phyloP scores from a whole-genome alignment of 305 asterid genomes.

The Rubia tinctorum region DNA sequence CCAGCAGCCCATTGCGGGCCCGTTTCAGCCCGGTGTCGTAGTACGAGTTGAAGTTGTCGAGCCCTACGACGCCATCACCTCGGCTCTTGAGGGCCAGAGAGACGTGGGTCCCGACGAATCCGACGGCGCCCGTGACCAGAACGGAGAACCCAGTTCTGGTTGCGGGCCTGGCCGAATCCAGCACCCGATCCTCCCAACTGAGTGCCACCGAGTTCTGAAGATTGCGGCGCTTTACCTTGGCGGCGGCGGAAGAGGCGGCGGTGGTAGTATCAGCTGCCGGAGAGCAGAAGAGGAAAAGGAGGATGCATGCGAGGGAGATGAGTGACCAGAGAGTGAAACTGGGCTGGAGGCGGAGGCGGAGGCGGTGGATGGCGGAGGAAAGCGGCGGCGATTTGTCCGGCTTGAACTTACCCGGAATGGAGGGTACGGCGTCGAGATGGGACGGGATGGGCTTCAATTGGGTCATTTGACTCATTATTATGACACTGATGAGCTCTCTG shows the following conservation, averaged over 20 bases:
- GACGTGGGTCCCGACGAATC: constrained; percentile 74
- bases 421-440: constrained; percentile 25
- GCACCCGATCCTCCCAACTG: constrained; percentile 61
- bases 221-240: constrained; percentile 17
- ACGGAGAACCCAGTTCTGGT: constrained; percentile 51
- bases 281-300: constrained; percentile 21
- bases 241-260: constrained; percentile 8
- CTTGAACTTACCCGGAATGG: constrained; percentile 27
- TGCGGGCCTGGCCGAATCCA: constrained; percentile 54
- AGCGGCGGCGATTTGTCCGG: constrained; percentile 17
- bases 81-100: constrained; percentile 53
- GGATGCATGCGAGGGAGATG: constrained; percentile 18
- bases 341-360: constrained; percentile 22
- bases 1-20: constrained; percentile 54
- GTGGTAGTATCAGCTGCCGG: neutral
- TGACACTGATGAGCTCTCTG: no score
- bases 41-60: constrained; percentile 69
- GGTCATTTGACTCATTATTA: constrained; percentile 13
- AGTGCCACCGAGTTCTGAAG: constrained; percentile 21
- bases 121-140: constrained; percentile 83
- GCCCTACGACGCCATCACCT: constrained; percentile 84
- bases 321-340: constrained; percentile 28
- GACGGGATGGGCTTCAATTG: constrained; percentile 26
- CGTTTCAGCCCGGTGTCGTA: constrained; percentile 71
- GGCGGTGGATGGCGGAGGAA: constrained; percentile 21